phyloP scores from a whole-genome alignment of 441 rosid species.

The Daphne laureola region DNA sequence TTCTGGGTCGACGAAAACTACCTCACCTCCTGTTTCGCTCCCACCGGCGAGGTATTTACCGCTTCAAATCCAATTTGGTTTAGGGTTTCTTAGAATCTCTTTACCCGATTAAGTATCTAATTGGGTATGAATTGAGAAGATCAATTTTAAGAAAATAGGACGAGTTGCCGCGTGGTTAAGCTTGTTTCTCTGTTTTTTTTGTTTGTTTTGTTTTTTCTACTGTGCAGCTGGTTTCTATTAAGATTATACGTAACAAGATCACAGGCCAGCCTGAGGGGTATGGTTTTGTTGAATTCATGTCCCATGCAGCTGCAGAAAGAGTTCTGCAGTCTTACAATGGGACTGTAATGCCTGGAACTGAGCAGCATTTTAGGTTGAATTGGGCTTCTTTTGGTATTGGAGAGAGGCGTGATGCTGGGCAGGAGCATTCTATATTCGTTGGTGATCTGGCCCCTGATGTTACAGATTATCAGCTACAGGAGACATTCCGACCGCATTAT shows the following conservation, averaged over 20 bases:
- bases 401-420: conserved; percentile 81
- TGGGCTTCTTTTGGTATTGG: conserved; percentile 98
- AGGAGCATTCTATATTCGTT: conserved; percentile 91
- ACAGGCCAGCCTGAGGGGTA: conserved; percentile 94
- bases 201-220: too few relatives aligned
- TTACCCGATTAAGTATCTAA: too few relatives aligned
- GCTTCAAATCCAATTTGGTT: neutral
- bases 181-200: neutral
- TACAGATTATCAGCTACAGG: conserved; percentile 83
- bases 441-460: conserved; percentile 94
- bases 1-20: conserved; percentile 88
- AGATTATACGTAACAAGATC: conserved; percentile 85
- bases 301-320: conserved; percentile 90
- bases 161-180: too few relatives aligned
- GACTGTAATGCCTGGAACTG: conserved; percentile 77
- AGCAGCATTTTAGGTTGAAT: conserved; percentile 67
- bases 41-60: conserved; percentile 75
- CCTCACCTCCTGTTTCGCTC: conserved; percentile 85
- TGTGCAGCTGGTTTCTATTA: conserved; percentile 72
- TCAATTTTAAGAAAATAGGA: too few relatives aligned
- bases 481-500: conserved; percentile 77
- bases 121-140: too few relatives aligned
- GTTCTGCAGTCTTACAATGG: conserved; percentile 77
- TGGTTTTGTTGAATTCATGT: conserved; percentile 85
- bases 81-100: too few relatives aligned